Conservation (phyloP, 2,329 filamentous ascomycete species). For the Apiospora koreana region DNA sequence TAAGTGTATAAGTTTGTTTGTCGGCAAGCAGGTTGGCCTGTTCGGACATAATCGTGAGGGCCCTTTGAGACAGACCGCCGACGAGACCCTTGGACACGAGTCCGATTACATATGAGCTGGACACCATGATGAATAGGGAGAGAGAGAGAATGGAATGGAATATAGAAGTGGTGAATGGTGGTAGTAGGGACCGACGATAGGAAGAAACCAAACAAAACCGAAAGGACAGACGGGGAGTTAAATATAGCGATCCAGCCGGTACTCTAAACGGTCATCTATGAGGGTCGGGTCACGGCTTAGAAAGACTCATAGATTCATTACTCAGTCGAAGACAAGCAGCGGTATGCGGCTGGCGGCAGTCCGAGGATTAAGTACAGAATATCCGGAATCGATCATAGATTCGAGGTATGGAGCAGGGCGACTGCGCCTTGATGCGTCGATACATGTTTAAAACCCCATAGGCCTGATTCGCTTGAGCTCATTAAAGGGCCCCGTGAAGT, state of each 20-base stretch:
- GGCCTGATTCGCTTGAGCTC: neutral
- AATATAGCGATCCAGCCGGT: neutral
- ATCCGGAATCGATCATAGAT: slow-evolving; percentile 5
- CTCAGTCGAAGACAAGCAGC: neutral
- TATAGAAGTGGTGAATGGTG: neutral
- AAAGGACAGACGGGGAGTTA: slow-evolving; percentile 14
- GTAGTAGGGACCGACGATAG: slow-evolving; percentile 4
- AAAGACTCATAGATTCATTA: slow-evolving; percentile 1
- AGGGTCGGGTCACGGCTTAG: slow-evolving; percentile 1
- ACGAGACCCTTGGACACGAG: slow-evolving; percentile 25
- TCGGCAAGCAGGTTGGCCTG: slow-evolving; percentile 22
- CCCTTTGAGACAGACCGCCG: slow-evolving; percentile 30
- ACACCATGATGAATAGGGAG: slow-evolving; percentile 25
- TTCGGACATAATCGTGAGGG: slow-evolving; percentile 33
- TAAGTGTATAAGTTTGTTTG: slow-evolving; percentile 25
- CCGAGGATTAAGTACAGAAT: neutral
- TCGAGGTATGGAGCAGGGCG: neutral
- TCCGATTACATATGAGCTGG: slow-evolving; percentile 8
- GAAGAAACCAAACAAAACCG: slow-evolving; percentile 15
- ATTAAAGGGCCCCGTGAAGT: slow-evolving; percentile 3
- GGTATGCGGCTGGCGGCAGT: neutral
- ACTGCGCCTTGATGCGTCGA: neutral
- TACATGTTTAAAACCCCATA: neutral
- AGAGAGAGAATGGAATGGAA: neutral
- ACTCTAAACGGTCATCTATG: neutral